phyloP scores from a whole-genome alignment of 352 stramenopile genomes.

The Phytophthora quininea region DNA sequence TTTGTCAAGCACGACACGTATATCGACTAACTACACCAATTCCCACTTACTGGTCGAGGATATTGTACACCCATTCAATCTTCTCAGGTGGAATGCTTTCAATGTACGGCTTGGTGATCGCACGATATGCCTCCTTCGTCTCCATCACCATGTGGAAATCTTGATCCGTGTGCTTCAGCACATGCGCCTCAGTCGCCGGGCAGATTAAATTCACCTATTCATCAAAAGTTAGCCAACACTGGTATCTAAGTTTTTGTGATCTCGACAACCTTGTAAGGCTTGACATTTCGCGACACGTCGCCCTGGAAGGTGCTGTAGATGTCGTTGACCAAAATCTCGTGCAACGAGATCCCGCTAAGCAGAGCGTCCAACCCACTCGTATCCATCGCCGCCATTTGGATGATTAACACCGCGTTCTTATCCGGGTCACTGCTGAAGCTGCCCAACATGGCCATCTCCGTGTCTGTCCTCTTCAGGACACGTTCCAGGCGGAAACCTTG shows the following conservation, averaged over 20 bases:
- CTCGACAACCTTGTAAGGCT: conserved; percentile 71
- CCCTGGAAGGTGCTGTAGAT: conserved; percentile 84
- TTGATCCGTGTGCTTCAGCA: conserved; percentile 87
- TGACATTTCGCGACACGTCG: conserved; percentile 72
- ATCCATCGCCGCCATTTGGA: conserved; percentile 71
- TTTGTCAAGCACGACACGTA: conserved; percentile 9
- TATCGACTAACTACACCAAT: not conserved
- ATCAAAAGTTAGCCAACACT: not conserved
- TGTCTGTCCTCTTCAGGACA: conserved; percentile 71
- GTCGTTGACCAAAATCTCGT: conserved; percentile 80
- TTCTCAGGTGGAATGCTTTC: conserved; percentile 75
- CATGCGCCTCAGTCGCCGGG: conserved; percentile 77
- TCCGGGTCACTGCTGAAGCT: conserved; percentile 67
- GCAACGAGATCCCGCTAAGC: conserved; percentile 62
- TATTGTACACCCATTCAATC: conserved; percentile 91
- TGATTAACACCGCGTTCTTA: conserved; percentile 65
- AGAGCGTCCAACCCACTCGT: conserved; percentile 44
- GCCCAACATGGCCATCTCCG: conserved; percentile 69
- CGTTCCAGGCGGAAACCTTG: conserved; percentile 63
- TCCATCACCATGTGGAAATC: conserved; percentile 85
- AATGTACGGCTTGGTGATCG: conserved; percentile 77
- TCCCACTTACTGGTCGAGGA: conserved; percentile 78
- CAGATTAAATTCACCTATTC: conserved; percentile 83
- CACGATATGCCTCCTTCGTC: conserved; percentile 77
- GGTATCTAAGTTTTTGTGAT: too few species aligned